These are phyloP conservation scores for Claviceps paspali DNA, from an alignment of 2,329 filamentous ascomycete species.

Conservation along the genomic window DNA sequence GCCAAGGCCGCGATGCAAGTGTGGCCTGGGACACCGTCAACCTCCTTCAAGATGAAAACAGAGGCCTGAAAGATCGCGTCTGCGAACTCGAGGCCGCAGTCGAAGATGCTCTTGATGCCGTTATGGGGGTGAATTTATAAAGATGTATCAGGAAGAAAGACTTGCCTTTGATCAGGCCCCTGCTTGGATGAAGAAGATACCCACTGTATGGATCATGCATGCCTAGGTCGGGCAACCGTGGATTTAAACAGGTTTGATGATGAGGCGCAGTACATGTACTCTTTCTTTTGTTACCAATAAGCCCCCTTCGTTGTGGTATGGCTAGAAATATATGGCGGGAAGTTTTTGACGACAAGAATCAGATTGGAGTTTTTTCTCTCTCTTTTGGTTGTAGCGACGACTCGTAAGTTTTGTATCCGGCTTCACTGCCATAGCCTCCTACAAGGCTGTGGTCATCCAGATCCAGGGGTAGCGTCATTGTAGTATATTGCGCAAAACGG, in stretches of 20 bases:
- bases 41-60: conserved; percentile 46
- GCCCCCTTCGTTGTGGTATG: no score
- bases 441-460: no score
- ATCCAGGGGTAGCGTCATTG: neutral
- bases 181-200: neutral
- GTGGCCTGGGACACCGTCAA: conserved; percentile 52
- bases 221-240: neutral
- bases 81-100: conserved; percentile 43
- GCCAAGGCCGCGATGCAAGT: conserved; percentile 40
- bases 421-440: no score
- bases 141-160: neutral
- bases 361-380: no score
- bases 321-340: no score
- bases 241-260: neutral
- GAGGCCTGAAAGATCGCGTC: conserved; percentile 42
- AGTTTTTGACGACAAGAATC: neutral
- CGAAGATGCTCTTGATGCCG: conserved; percentile 43
- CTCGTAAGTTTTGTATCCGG: no score
- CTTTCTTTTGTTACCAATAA: neutral
- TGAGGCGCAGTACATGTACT: neutral
- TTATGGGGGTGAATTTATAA: conserved; percentile 30
- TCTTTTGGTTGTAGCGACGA: no score
- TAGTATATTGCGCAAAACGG: neutral
- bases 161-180: neutral
- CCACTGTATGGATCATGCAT: neutral